Evolutionary conservation across 2,329 filamentous ascomycete species (phyloP).

Genomic region (Dactylellina parvicollis): DNA sequence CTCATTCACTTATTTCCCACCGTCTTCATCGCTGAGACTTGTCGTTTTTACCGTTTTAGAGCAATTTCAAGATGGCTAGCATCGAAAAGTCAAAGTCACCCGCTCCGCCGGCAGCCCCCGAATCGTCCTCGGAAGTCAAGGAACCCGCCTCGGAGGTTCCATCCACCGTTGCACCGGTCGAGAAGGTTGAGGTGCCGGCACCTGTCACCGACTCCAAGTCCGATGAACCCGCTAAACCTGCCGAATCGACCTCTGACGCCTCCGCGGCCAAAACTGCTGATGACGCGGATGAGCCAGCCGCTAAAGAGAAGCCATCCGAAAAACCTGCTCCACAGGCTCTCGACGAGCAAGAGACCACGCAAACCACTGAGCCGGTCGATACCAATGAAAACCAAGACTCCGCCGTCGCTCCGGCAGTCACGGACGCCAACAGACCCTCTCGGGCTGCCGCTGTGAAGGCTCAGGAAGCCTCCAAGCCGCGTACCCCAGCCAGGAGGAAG

Average conservation of each 20-base stretch:
- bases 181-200: slow-evolving; percentile 48
- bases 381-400: neutral
- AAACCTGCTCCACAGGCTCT: slow-evolving; percentile 43
- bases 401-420: slow-evolving; percentile 8
- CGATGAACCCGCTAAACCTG: slow-evolving; percentile 24
- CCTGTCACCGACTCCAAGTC: slow-evolving; percentile 40
- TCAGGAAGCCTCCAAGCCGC: slow-evolving; percentile 45
- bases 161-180: slow-evolving; percentile 52
- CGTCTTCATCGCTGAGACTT: neutral
- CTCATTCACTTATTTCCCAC: neutral
- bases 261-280: slow-evolving; percentile 43
- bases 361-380: slow-evolving; percentile 28
- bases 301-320: slow-evolving; percentile 22
- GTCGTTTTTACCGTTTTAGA: slow-evolving; percentile 9
- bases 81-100: slow-evolving; percentile 42
- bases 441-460: slow-evolving; percentile 49
- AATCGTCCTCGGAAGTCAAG: slow-evolving; percentile 49
- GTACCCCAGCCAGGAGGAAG: slow-evolving; percentile 56
- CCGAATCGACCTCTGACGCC: slow-evolving; percentile 24
- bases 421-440: slow-evolving; percentile 42
- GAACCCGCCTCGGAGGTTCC: slow-evolving; percentile 49
- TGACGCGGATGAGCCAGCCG: slow-evolving; percentile 34
- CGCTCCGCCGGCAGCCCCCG: slow-evolving; percentile 43
- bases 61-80: slow-evolving; percentile 31
- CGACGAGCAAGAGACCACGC: slow-evolving; percentile 42